phyloP scores from a whole-genome alignment of 306 rosid genomes.

The Herpetospermum pedunculosum region DNA sequence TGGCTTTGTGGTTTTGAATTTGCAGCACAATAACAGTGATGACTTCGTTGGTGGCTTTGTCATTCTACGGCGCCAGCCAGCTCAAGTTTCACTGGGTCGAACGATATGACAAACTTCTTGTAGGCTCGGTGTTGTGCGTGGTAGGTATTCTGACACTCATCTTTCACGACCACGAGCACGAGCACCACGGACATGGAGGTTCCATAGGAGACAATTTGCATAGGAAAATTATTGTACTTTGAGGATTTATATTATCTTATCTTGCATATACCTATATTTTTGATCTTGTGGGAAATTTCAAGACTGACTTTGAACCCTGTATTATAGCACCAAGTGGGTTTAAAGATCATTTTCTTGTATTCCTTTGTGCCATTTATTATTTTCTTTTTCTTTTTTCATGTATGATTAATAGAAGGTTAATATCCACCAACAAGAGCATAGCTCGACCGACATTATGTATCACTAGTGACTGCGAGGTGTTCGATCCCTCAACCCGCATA shows the following conservation, averaged over 20 bases:
- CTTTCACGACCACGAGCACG: conserved; percentile 59
- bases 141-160: conserved; percentile 78
- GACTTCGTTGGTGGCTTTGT: conserved; percentile 93
- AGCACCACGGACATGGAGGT: conserved; percentile 34
- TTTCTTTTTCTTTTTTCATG: not conserved
- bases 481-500: no score
- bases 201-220: conserved; percentile 47
- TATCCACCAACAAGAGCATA: no score
- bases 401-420: not conserved
- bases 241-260: conserved; percentile 8
- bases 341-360: not conserved
- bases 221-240: conserved; percentile 49
- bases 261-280: not conserved
- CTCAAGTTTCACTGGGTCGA: conserved; percentile 98
- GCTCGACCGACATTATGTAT: no score
- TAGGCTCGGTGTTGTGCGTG: conserved; percentile 74
- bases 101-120: conserved; percentile 88
- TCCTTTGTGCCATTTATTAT: not conserved
- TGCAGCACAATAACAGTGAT: conserved; percentile 90
- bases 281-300: conserved; percentile 1
- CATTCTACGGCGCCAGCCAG: conserved; percentile 95
- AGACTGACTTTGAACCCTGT: not conserved
- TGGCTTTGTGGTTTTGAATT: conserved; percentile 16
- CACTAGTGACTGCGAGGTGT: no score
- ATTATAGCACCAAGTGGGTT: not conserved